Percentiles rank a stretch among this genome's conserved stretches.
Evolutionary conservation across 768 basidiomycete species (phyloP).

Genomic region (Cystofilobasidium macerans): DNA sequence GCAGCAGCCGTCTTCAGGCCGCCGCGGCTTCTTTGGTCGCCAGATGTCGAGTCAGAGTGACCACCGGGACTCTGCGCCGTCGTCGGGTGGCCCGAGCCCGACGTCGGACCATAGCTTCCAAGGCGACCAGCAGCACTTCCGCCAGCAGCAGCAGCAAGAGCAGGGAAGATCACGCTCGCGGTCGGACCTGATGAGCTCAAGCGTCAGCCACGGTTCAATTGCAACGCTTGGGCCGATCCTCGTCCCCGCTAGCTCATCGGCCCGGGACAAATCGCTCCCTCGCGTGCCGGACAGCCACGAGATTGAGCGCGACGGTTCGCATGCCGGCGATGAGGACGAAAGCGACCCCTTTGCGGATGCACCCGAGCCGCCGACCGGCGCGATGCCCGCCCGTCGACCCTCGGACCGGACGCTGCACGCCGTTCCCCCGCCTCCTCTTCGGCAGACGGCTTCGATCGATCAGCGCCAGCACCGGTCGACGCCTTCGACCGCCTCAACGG

Average conservation of each 20-base stretch:
- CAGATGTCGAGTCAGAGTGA: neutral
- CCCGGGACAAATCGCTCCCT: slow-evolving; percentile 18
- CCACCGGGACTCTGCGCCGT: slow-evolving; percentile 1
- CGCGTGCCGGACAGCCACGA: neutral
- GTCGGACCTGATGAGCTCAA: neutral
- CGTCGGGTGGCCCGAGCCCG: neutral
- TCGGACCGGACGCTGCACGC: too few relatives aligned
- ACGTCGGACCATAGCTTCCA: slow-evolving; percentile 3
- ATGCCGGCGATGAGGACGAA: neutral
- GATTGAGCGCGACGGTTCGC: too few relatives aligned
- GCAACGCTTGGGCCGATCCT: neutral
- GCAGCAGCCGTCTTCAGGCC: neutral
- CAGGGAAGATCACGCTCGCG: slow-evolving; percentile 1
- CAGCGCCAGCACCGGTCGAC: too few relatives aligned
- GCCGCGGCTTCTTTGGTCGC: neutral
- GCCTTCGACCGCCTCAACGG: neutral
- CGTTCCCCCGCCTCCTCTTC: too few relatives aligned
- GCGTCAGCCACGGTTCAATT: neutral
- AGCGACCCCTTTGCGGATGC: slow-evolving; percentile 16
- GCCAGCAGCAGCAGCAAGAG: neutral
- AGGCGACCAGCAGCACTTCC: neutral
- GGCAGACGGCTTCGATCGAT: too few relatives aligned
- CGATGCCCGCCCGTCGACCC: neutral
- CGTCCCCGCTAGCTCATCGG: neutral
- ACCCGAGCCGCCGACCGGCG: neutral